These are phyloP conservation scores for Fragilariopsis cylindrus DNA, from an alignment of 108 stramenopile genomes.

Conservation along the genomic window DNA sequence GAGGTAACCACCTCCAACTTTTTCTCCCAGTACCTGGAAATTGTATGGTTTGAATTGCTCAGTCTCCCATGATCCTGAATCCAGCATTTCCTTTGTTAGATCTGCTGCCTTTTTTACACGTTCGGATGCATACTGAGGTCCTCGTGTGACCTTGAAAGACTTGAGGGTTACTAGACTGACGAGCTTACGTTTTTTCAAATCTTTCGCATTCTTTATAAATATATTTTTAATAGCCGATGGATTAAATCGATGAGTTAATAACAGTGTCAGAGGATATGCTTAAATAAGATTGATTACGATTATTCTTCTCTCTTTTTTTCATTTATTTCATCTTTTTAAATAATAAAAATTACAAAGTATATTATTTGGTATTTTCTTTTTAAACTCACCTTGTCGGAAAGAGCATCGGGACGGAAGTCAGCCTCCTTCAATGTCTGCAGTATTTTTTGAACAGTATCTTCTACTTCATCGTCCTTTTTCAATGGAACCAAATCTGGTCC, in stretches of 20 bases:
- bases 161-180: constrained; percentile 80
- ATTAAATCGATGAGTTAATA: background rate
- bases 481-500: constrained; percentile 65
- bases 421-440: constrained; percentile 48
- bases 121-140: constrained; percentile 75
- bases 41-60: constrained; percentile 97
- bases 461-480: constrained; percentile 38
- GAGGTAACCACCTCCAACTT: constrained; percentile 91
- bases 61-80: constrained; percentile 89
- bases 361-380: background rate
- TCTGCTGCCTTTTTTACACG: constrained; percentile 94
- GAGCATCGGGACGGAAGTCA: constrained; percentile 42
- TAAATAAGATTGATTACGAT: background rate
- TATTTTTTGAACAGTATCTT: constrained; percentile 60
- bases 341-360: background rate
- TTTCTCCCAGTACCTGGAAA: constrained; percentile 91
- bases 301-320: background rate
- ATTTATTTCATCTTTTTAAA: background rate
- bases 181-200: constrained; percentile 68
- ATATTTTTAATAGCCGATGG: background rate
- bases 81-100: constrained; percentile 97
- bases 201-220: constrained; percentile 29
- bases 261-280: too few species aligned
- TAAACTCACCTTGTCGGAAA: constrained; percentile 53
- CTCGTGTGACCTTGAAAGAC: constrained; percentile 84